phyloP scores from a whole-genome alignment of 2,329 filamentous ascomycete genomes.

The Aspergillus candidus region DNA sequence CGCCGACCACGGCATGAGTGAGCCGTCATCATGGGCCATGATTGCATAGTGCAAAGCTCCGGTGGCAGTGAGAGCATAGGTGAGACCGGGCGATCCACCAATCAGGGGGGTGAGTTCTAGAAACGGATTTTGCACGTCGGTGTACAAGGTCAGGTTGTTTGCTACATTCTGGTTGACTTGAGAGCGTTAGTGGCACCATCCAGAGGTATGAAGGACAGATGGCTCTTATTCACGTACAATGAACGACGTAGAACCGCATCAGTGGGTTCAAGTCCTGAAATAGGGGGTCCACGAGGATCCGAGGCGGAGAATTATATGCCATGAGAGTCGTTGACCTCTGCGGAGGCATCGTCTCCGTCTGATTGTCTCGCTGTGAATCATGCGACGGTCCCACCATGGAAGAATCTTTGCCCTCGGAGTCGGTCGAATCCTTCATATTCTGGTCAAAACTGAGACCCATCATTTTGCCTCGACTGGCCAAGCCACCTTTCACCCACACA shows the following conservation, averaged over 20 bases:
- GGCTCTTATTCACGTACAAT: conserved; percentile 29
- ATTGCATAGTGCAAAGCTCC: conserved; percentile 45
- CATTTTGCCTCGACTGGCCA: conserved; percentile 44
- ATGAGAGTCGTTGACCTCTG: conserved; percentile 2
- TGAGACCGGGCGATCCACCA: conserved; percentile 39
- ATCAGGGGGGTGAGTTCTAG: conserved; percentile 44
- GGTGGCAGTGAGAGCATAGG: conserved; percentile 44
- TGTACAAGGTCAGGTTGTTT: conserved; percentile 43
- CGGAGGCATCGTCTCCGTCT: neutral
- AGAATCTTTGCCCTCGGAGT: neutral
- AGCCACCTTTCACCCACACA: conserved; percentile 39
- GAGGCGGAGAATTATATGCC: conserved; percentile 27
- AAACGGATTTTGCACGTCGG: conserved; percentile 43
- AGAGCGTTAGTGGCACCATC: no score
- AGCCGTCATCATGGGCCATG: conserved; percentile 30
- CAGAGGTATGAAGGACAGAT: no score
- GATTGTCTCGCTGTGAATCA: neutral
- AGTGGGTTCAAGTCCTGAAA: conserved; percentile 41
- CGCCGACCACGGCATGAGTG: conserved; percentile 29
- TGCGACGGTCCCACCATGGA: neutral
- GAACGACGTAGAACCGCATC: conserved; percentile 43
- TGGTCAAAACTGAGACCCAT: conserved; percentile 49
- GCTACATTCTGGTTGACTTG: conserved; percentile 36
- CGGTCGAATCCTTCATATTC: conserved; percentile 11
- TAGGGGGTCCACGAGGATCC: conserved; percentile 42